These are phyloP conservation scores for Albugo candida DNA, from an alignment of 352 stramenopile genomes.

Conservation along the genomic window DNA sequence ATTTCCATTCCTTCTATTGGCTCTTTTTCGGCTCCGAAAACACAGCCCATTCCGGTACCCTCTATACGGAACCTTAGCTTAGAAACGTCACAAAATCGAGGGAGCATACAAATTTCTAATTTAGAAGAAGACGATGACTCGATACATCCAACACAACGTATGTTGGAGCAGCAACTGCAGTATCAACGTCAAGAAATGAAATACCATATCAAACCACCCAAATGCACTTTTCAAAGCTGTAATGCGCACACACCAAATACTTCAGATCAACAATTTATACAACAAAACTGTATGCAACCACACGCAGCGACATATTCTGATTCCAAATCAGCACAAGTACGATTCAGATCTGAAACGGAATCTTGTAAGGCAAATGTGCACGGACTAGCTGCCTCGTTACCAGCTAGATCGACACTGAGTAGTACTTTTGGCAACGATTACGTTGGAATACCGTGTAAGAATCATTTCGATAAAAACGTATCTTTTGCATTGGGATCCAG, in stretches of 20 bases:
- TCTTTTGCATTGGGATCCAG: constrained; percentile 25
- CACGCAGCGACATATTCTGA: too few species aligned
- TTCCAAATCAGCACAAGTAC: too few species aligned
- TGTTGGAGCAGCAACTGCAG: constrained; percentile 45
- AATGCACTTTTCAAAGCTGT: neutral
- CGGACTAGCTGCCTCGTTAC: too few species aligned
- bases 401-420: too few species aligned
- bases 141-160: constrained; percentile 3
- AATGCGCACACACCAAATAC: too few species aligned
- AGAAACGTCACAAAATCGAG: neutral
- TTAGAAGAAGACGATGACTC: constrained; percentile 2
- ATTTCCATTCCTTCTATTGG: neutral
- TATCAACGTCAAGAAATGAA: constrained; percentile 59
- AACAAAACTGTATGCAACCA: too few species aligned
- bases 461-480: too few species aligned
- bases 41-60: neutral
- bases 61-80: neutral
- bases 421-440: too few species aligned
- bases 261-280: too few species aligned
- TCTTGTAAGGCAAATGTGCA: too few species aligned
- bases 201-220: constrained; percentile 1
- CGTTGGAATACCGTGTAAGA: too few species aligned
- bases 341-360: too few species aligned
- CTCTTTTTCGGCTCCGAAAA: neutral
- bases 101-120: constrained; percentile 6